phyloP scores from a whole-genome alignment of 768 basidiomycete species.

The Collybia nuda region DNA sequence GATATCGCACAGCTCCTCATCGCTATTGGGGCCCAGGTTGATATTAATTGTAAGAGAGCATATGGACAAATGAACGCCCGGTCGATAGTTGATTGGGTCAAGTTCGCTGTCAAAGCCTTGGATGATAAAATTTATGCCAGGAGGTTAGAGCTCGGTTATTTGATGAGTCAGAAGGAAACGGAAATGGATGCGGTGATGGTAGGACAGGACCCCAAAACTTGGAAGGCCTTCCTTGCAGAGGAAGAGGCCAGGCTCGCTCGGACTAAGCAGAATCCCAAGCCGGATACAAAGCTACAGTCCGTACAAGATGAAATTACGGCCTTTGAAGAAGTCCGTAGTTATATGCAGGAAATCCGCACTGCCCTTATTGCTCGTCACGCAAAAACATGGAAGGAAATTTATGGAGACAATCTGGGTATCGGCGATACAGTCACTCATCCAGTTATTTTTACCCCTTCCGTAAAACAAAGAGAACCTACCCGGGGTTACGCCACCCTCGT shows the following conservation, averaged over 20 bases:
- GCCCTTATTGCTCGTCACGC: slow-evolving; percentile 33
- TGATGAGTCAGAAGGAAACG: no score
- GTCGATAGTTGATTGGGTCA: slow-evolving; percentile 39
- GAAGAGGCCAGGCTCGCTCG: slow-evolving; percentile 4
- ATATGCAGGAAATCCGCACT: slow-evolving; percentile 32
- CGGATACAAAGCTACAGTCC: no score
- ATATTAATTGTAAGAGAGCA: slow-evolving; percentile 27
- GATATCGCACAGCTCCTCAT: slow-evolving; percentile 38
- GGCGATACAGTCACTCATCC: no score
- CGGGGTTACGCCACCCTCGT: neutral
- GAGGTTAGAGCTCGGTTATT: no score
- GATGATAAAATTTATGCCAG: no score
- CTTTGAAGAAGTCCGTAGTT: slow-evolving; percentile 25
- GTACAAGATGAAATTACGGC: no score
- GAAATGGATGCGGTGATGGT: neutral
- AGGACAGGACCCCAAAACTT: neutral
- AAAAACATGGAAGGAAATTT: slow-evolving; percentile 42
- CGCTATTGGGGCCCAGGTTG: slow-evolving; percentile 32
- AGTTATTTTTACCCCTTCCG: neutral
- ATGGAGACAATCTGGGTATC: slow-evolving; percentile 20
- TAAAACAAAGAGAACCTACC: no score
- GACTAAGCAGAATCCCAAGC: no score
- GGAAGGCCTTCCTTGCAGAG: neutral
- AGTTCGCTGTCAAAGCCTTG: slow-evolving; percentile 24
- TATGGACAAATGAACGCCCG: slow-evolving; percentile 16